Evolutionary conservation across 345 rosid genomes (phyloP).

Genomic region (Bruguiera gymnorhiza): DNA sequence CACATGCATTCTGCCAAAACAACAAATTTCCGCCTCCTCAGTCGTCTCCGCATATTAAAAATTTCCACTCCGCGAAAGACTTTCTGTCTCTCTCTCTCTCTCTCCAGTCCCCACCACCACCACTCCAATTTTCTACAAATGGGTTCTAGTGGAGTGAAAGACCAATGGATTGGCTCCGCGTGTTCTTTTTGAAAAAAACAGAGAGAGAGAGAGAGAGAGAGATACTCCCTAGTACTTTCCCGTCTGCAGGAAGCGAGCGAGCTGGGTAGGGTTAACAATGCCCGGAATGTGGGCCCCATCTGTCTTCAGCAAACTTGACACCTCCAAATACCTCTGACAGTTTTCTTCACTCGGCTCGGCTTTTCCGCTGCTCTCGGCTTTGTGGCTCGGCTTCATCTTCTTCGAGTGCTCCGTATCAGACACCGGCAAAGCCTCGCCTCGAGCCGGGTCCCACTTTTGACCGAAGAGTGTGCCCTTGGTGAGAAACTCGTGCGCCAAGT

Average conservation of each 20-base stretch:
- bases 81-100: no score
- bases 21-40: no score
- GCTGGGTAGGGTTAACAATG: slow-evolving; percentile 79
- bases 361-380: slow-evolving; percentile 12
- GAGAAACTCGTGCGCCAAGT: slow-evolving; percentile 78
- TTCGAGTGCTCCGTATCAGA: slow-evolving; percentile 21
- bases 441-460: slow-evolving; percentile 45
- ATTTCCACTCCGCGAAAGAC: no score
- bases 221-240: slow-evolving; percentile 20
- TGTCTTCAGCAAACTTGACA: slow-evolving; percentile 55
- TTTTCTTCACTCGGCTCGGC: slow-evolving; percentile 34
- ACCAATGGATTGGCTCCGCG: slow-evolving; percentile 45
- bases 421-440: slow-evolving; percentile 25
- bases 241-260: slow-evolving; percentile 55
- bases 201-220: neutral
- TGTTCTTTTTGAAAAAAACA: neutral
- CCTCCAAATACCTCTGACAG: slow-evolving; percentile 55
- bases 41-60: no score
- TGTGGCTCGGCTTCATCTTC: slow-evolving; percentile 10
- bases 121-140: neutral
- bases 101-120: no score
- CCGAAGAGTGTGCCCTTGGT: slow-evolving; percentile 73
- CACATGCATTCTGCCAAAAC: no score
- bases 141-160: neutral
- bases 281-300: slow-evolving; percentile 68